phyloP scores from a whole-genome alignment of 2,329 filamentous ascomycete species.

The Alternaria sp. region DNA sequence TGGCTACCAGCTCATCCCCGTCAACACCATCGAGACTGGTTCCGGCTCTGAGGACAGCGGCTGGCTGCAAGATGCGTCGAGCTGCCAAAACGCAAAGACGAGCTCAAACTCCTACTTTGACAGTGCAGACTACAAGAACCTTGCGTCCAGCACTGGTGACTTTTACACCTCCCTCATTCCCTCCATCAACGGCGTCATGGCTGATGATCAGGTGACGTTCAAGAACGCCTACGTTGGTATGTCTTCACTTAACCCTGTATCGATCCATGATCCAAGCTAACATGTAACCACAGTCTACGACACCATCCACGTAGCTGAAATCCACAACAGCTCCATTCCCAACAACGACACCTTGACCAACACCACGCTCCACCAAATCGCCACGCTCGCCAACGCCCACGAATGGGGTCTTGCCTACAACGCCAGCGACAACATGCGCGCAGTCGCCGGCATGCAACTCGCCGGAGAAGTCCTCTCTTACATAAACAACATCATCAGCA shows the following conservation, averaged over 20 bases:
- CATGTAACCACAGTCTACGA: slow-evolving; percentile 60
- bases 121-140: slow-evolving; percentile 59
- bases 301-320: slow-evolving; percentile 68
- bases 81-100: slow-evolving; percentile 63
- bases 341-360: slow-evolving; percentile 67
- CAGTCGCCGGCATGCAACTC: slow-evolving; percentile 59
- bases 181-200: slow-evolving; percentile 63
- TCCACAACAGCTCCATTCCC: slow-evolving; percentile 71
- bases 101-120: slow-evolving; percentile 69
- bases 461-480: slow-evolving; percentile 57
- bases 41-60: slow-evolving; percentile 65
- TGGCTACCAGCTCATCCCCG: slow-evolving; percentile 85
- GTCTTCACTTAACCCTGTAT: background rate
- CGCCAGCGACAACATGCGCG: slow-evolving; percentile 58
- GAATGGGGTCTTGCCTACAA: slow-evolving; percentile 89
- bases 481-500: slow-evolving; percentile 55
- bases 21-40: slow-evolving; percentile 69
- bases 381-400: slow-evolving; percentile 78
- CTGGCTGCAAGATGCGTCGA: slow-evolving; percentile 67
- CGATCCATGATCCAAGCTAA: background rate
- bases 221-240: slow-evolving; percentile 73
- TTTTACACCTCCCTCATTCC: slow-evolving; percentile 65
- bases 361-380: slow-evolving; percentile 68
- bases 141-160: slow-evolving; percentile 59
- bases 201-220: slow-evolving; percentile 60